Evolutionary conservation across 768 basidiomycete genomes (phyloP).

Genomic region (Boletus rubroflammeus): DNA sequence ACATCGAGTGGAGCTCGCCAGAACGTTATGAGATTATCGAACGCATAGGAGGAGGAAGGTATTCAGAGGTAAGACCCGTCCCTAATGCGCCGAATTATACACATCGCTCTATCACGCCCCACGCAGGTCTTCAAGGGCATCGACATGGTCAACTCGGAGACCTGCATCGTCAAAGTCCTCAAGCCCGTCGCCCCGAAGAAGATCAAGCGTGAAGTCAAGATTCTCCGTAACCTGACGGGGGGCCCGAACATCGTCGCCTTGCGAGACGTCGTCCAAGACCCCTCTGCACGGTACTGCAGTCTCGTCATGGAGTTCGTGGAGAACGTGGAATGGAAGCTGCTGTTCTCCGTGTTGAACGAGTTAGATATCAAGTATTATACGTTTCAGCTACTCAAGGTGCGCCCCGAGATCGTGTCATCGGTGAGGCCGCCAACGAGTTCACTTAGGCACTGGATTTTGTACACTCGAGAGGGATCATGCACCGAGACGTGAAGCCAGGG

Average conservation of each 20-base stretch:
- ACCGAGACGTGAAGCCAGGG: constrained; percentile 63
- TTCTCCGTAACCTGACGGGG: constrained; percentile 63
- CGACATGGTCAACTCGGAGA: constrained; percentile 50
- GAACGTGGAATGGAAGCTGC: constrained; percentile 61
- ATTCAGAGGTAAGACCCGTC: constrained; percentile 49
- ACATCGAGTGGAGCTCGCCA: constrained; percentile 61
- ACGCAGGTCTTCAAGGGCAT: constrained; percentile 57
- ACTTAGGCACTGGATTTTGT: constrained; percentile 60
- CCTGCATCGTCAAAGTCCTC: constrained; percentile 66
- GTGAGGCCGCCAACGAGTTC: not conserved
- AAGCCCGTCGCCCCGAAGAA: constrained; percentile 67
- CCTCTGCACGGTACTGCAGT: constrained; percentile 57
- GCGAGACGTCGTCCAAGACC: constrained; percentile 66
- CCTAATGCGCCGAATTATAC: not conserved
- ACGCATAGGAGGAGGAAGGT: constrained; percentile 63
- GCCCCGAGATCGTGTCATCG: not conserved
- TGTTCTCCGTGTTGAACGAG: constrained; percentile 58
- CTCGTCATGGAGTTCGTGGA: constrained; percentile 69
- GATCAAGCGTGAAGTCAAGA: constrained; percentile 74
- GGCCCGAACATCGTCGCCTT: constrained; percentile 67
- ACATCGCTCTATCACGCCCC: not conserved
- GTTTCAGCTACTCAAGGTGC: constrained; percentile 57
- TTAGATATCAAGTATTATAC: constrained; percentile 65
- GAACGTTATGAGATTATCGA: constrained; percentile 65
- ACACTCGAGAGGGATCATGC: constrained; percentile 71